A percentile compares a stretch with the other conserved stretches of the same genome.
phyloP scores from a whole-genome alignment of 2,329 filamentous ascomycete species.

The Chalaropsis thielavioides region DNA sequence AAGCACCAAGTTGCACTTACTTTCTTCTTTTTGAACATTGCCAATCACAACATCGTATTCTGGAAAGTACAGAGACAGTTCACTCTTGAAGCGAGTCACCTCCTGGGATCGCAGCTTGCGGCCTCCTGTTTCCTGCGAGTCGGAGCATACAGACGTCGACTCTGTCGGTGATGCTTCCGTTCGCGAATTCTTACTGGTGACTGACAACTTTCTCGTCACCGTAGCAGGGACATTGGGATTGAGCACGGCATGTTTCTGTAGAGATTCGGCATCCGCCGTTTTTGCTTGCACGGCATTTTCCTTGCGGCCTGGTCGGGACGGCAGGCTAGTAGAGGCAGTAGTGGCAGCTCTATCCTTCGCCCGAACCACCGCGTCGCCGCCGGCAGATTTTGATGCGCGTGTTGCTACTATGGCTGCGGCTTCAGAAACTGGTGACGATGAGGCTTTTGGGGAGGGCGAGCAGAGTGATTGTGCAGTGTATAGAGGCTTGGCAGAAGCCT shows the following conservation, averaged over 20 bases:
- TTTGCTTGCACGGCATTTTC: background rate
- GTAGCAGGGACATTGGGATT: background rate
- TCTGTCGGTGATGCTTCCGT: background rate
- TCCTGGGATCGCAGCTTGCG: conserved; percentile 75
- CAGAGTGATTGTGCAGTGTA: background rate
- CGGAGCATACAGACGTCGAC: conserved; percentile 29
- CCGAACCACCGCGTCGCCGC: conserved; percentile 6
- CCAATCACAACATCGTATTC: conserved; percentile 92
- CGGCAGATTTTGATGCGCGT: conserved; percentile 14
- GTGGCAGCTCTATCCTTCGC: conserved; percentile 2
- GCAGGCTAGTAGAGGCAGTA: conserved; percentile 2
- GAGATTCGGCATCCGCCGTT: background rate
- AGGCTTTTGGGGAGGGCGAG: background rate
- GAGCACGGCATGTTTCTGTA: background rate
- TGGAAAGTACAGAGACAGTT: conserved; percentile 77
- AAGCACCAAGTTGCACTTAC: conserved; percentile 34
- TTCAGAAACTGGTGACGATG: conserved; percentile 4
- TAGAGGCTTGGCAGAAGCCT: background rate
- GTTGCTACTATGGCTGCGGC: conserved; percentile 17
- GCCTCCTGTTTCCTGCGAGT: conserved; percentile 49
- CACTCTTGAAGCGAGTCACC: conserved; percentile 74
- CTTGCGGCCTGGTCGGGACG: conserved; percentile 5
- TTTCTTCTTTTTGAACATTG: conserved; percentile 62
- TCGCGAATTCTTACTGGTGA: background rate
- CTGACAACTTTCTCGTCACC: background rate